Percentiles rank a stretch among this genome's conserved stretches.
Conservation (phyloP, 345 rosid genomes). For the Theobroma cacao region DNA sequence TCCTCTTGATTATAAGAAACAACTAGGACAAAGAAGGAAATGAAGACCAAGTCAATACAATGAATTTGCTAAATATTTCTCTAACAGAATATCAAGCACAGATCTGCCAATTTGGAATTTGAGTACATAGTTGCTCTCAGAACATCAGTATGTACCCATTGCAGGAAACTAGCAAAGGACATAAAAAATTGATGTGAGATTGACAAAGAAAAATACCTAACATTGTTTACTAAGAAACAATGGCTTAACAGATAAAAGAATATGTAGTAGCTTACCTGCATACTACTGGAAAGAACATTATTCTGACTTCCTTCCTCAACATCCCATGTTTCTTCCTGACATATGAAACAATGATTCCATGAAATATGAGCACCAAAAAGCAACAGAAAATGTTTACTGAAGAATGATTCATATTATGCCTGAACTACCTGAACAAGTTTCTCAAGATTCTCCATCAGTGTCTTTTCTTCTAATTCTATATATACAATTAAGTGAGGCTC, state of each 20-base stretch:
- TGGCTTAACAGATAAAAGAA: not conserved
- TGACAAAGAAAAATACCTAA: not conserved
- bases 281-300: slow-evolving; percentile 92
- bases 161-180: not conserved
- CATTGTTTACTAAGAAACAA: not conserved
- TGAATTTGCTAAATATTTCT: not conserved
- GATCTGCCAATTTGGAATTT: not conserved
- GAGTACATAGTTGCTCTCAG: not conserved
- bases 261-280: slow-evolving; percentile 56
- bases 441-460: slow-evolving; percentile 93
- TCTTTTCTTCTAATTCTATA: slow-evolving; percentile 93
- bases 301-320: slow-evolving; percentile 93
- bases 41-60: slow-evolving; percentile 3
- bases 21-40: slow-evolving; percentile 39
- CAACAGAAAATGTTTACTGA: not conserved
- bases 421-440: slow-evolving; percentile 84
- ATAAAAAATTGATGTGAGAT: not conserved
- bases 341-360: slow-evolving; percentile 7
- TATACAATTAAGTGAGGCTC: slow-evolving; percentile 91
- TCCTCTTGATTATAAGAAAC: slow-evolving; percentile 89
- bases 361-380: slow-evolving; percentile 25
- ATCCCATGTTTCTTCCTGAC: slow-evolving; percentile 98
- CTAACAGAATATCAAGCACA: not conserved
- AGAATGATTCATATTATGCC: slow-evolving; percentile 10
- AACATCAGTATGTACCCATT: not conserved